phyloP scores from a whole-genome alignment of 2,329 filamentous ascomycete genomes.

The Ophiostoma sp. region DNA sequence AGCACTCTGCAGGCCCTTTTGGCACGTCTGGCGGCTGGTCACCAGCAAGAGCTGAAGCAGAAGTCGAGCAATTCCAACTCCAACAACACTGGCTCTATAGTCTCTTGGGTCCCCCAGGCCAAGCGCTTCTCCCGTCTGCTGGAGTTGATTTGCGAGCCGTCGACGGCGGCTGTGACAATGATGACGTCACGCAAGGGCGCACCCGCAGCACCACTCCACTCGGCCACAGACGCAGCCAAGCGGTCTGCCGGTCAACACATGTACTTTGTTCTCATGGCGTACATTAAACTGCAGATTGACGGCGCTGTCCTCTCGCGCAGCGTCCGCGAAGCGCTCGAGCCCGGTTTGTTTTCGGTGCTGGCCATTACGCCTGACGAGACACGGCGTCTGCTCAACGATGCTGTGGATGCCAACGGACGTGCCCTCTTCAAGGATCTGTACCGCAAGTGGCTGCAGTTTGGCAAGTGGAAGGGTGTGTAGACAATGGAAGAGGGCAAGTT shows the following conservation, averaged over 20 bases:
- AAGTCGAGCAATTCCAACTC: constrained; percentile 28
- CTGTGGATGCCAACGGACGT: constrained; percentile 59
- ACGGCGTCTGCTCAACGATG: constrained; percentile 59
- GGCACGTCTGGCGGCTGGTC: constrained; percentile 49
- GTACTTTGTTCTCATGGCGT: constrained; percentile 60
- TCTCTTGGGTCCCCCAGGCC: constrained; percentile 48
- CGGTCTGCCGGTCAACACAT: constrained; percentile 62
- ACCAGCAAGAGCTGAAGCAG: constrained; percentile 33
- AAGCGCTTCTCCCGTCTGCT: constrained; percentile 42
- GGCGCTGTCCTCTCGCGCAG: constrained; percentile 46
- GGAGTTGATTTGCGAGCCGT: constrained; percentile 52
- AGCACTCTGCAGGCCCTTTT: constrained; percentile 58
- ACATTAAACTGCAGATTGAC: constrained; percentile 63
- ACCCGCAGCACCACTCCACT: constrained; percentile 48
- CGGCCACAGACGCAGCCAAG: constrained; percentile 62
- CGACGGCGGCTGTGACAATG: constrained; percentile 53
- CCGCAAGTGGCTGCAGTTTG: constrained; percentile 61
- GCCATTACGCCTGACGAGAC: constrained; percentile 57
- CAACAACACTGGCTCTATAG: constrained; percentile 23
- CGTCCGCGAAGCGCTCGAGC: constrained; percentile 57
- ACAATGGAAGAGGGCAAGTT: not conserved
- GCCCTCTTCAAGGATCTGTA: constrained; percentile 61
- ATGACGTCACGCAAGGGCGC: constrained; percentile 12
- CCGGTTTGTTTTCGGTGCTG: constrained; percentile 60
- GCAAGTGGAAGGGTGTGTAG: constrained; percentile 63